Base-by-base conservation (phyloP, 495 filamentous ascomycete species). In the Penicillium robsamsonii region DNA sequence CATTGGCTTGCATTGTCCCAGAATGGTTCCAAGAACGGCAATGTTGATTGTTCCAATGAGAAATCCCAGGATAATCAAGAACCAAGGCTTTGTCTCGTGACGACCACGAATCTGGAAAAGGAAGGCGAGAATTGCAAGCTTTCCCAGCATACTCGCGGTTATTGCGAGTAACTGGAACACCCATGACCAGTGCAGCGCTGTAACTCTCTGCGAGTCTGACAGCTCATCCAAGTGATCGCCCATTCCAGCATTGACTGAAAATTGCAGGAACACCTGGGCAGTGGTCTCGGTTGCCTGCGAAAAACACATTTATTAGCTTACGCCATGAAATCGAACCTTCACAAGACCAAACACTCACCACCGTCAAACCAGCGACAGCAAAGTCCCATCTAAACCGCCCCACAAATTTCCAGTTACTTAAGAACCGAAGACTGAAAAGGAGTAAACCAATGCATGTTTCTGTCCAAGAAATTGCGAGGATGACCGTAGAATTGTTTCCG, bases 61-160 rank as follows among this genome's bases (percentile, higher is more conserved):
- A 24, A 61, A 30, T 8, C 62, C 68, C 17, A 73, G 62, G 29
- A 64, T 57, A 41, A 70, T 64, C 44, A 70, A 56, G 6, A 61
- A 48, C 63, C 63, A 66, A 13, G 63, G 63, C 31, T 65, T 63
- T 18, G 27, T 59, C 40, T 57, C 56, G 29, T 68, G 64, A 11
- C 62, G 50, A 37, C 66, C 65, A 33, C 69, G 69, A 29, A 73
- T 64, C 41, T 67, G 62, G 2, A 70, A 47, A 3, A 73, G 52
- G 35, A 73, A 70, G 9, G 63, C 61, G 45, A 71, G 50, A 31
- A 73, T 64, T 13, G 67, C 67, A 22, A 69, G 55, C 45, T 71
- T 73, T n/a, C 69, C 70, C 5, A 65, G 54, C 38, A 58, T 62
- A 41, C 61, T 66, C 5, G 62, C 59, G 13, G 62, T 40, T 15